These are phyloP conservation scores for Stemphylium lycopersici DNA, from an alignment of 2,329 filamentous ascomycete genomes.

Conservation along the genomic window DNA sequence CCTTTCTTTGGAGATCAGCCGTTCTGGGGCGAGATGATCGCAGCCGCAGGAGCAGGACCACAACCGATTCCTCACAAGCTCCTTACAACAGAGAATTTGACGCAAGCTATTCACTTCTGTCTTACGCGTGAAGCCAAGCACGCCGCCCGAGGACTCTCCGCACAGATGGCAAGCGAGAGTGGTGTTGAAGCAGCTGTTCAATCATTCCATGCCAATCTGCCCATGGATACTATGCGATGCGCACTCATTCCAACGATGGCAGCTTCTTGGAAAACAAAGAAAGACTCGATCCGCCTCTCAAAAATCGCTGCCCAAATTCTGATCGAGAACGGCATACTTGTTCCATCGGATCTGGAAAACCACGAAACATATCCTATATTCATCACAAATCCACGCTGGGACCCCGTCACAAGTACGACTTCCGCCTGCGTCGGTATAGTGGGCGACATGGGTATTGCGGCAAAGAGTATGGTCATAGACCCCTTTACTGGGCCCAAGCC, in stretches of 20 bases:
- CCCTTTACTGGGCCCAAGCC: slow-evolving; percentile 18
- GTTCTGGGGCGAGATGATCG: slow-evolving; percentile 44
- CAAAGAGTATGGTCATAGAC: slow-evolving; percentile 60
- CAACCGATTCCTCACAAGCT: slow-evolving; percentile 33
- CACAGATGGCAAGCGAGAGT: slow-evolving; percentile 29
- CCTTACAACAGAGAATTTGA: slow-evolving; percentile 34
- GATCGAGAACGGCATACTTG: slow-evolving; percentile 24
- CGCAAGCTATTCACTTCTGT: slow-evolving; percentile 30
- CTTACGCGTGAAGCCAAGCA: slow-evolving; percentile 12
- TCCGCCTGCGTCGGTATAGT: slow-evolving; percentile 63
- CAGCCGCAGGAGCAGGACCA: slow-evolving; percentile 37
- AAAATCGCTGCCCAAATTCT: slow-evolving; percentile 33
- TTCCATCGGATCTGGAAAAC: slow-evolving; percentile 26
- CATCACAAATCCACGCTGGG: slow-evolving; percentile 54
- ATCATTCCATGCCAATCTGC: slow-evolving; percentile 37
- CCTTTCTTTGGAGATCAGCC: slow-evolving; percentile 68
- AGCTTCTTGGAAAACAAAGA: slow-evolving; percentile 34
- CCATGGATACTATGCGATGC: slow-evolving; percentile 32
- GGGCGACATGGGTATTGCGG: slow-evolving; percentile 61
- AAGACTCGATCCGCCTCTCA: slow-evolving; percentile 23
- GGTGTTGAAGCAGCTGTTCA: slow-evolving; percentile 32
- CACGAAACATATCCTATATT: slow-evolving; percentile 29
- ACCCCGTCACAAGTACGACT: slow-evolving; percentile 69
- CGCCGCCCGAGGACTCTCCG: slow-evolving; percentile 27
- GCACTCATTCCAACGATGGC: slow-evolving; percentile 24